Percentiles rank a stretch among this genome's conserved stretches.
These are phyloP conservation scores for Passalora sequoiae DNA, from an alignment of 2,329 filamentous ascomycete species.

Conservation along the genomic window DNA sequence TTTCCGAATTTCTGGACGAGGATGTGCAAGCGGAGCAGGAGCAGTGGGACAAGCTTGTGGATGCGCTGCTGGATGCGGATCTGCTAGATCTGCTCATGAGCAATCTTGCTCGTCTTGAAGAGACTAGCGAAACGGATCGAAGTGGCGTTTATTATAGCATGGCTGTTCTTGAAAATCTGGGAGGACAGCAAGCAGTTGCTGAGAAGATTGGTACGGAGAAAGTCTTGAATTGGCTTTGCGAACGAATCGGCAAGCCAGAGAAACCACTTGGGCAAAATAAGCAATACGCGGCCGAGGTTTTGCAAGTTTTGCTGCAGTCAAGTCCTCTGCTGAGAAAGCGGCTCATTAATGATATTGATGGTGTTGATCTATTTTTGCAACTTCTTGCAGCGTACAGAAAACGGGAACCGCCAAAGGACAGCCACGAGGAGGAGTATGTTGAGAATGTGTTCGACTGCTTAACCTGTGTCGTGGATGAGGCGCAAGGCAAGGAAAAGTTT, in stretches of 20 bases:
- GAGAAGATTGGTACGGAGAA: constrained; percentile 68
- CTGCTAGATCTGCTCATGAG: constrained; percentile 68
- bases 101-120: constrained; percentile 75
- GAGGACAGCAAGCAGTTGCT: constrained; percentile 63
- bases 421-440: constrained; percentile 89
- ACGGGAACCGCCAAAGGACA: constrained; percentile 76
- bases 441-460: constrained; percentile 88
- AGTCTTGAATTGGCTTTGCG: constrained; percentile 71
- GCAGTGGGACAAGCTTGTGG: constrained; percentile 73
- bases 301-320: constrained; percentile 81
- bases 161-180: constrained; percentile 75
- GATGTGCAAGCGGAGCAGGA: constrained; percentile 76
- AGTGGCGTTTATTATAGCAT: constrained; percentile 83
- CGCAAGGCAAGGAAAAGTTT: constrained; percentile 71
- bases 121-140: constrained; percentile 66
- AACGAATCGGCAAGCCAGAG: constrained; percentile 66
- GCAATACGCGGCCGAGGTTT: constrained; percentile 86
- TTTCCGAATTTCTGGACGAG: constrained; percentile 88
- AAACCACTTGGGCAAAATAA: constrained; percentile 76
- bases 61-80: constrained; percentile 59
- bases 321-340: constrained; percentile 60
- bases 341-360: constrained; percentile 55
- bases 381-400: constrained; percentile 79
- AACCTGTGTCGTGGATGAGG: constrained; percentile 72
- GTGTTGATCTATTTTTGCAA: constrained; percentile 74